Conservation (phyloP, 768 basidiomycete species). For the Boletus eberwhitei region DNA sequence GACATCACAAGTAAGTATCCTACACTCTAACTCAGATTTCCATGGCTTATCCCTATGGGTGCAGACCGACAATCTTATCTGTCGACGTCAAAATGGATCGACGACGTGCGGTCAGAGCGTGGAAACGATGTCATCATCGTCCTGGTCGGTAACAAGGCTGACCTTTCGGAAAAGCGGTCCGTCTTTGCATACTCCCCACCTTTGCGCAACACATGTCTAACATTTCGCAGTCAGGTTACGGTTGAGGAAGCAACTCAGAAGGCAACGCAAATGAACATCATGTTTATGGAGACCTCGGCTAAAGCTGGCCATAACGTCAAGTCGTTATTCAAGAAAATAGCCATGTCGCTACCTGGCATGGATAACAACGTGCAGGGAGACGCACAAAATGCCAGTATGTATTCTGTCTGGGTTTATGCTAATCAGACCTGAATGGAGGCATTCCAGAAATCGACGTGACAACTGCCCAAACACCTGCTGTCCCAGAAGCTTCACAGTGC, state of each 20-base stretch:
- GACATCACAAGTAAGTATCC: slow-evolving; percentile 88
- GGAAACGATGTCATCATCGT: slow-evolving; percentile 99
- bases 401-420: not conserved
- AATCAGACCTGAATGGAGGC: slow-evolving; percentile 2
- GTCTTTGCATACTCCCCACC: slow-evolving; percentile 24
- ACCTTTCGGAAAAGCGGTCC: slow-evolving; percentile 96
- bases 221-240: slow-evolving; percentile 82
- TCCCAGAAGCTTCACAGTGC: slow-evolving; percentile 87
- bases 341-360: slow-evolving; percentile 95
- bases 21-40: not conserved
- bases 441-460: slow-evolving; percentile 88
- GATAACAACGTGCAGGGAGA: slow-evolving; percentile 72
- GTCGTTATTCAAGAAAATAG: slow-evolving; percentile 98
- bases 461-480: slow-evolving; percentile 57
- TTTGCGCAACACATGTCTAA: slow-evolving; percentile 3
- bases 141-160: slow-evolving; percentile 97
- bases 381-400: slow-evolving; percentile 48
- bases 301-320: slow-evolving; percentile 99
- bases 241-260: slow-evolving; percentile 94
- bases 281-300: slow-evolving; percentile 99
- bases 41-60: slow-evolving; percentile 3
- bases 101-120: slow-evolving; percentile 95
- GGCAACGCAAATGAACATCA: slow-evolving; percentile 84
- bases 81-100: slow-evolving; percentile 99
- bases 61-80: slow-evolving; percentile 96